These are phyloP conservation scores for Alternaria brassicicola DNA, from an alignment of 2,329 filamentous ascomycete species.

Conservation along the genomic window DNA sequence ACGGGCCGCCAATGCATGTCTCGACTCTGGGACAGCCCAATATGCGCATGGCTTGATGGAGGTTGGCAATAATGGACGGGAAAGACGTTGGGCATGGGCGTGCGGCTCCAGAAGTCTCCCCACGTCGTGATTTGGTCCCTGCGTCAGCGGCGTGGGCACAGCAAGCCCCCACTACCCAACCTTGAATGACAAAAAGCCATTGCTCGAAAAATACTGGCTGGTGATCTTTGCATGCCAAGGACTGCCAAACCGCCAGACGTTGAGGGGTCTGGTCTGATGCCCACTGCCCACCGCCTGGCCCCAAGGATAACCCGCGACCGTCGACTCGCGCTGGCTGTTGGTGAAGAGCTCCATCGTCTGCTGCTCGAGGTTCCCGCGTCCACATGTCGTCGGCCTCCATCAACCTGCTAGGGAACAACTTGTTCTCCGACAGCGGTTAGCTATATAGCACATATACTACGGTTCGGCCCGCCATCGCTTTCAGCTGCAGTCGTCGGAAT, in stretches of 20 bases:
- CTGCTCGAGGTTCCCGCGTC: conserved; percentile 29
- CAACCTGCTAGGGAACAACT: conserved; percentile 42
- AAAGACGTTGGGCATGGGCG: background rate
- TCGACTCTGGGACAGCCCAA: background rate
- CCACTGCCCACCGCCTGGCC: conserved; percentile 25
- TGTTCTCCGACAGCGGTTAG: conserved; percentile 49
- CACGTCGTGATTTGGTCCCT: background rate
- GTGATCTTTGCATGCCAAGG: conserved; percentile 22
- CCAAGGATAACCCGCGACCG: conserved; percentile 35
- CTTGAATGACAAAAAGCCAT: no score
- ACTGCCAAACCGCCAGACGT: conserved; percentile 21
- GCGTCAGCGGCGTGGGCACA: conserved; percentile 8
- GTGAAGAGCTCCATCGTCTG: conserved; percentile 23
- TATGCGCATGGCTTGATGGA: background rate
- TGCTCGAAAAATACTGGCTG: no score
- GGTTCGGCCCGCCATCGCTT: conserved; percentile 35
- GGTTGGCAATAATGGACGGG: background rate
- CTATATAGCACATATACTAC: conserved; percentile 22
- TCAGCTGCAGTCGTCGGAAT: conserved; percentile 26
- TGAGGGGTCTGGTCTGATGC: conserved; percentile 24
- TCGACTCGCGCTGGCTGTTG: conserved; percentile 44
- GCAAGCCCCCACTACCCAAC: no score
- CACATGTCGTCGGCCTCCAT: conserved; percentile 46
- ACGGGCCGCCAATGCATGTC: conserved; percentile 12
- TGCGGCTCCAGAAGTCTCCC: background rate